Base-by-base conservation (phyloP, 2,329 filamentous ascomycete species). In the Ophiostoma perfectum region DNA sequence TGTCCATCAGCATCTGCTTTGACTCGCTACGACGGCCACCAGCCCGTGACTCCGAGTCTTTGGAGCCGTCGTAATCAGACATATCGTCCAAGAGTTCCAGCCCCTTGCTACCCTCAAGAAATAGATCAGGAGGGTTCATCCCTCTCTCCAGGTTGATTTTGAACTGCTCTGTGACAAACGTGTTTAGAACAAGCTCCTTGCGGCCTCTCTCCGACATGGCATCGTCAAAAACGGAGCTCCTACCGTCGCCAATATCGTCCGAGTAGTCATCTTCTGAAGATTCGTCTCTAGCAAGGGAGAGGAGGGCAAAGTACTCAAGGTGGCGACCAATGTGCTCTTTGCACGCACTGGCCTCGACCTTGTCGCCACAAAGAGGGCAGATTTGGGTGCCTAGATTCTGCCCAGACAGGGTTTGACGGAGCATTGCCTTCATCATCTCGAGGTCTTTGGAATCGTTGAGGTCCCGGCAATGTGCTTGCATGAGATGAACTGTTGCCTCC, bases 131-230 rank as follows among this genome's bases (percentile, higher is more conserved):
- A 0, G 70, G 69, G 38, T 70, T 67, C 9, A 68, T 60, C 0
- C 69, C 70, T n/a, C 70, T 45, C 39, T 71, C 68, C 18, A 72
- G 58, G 18, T 72, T 69, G 49, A 72, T 49, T 8, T 71, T 68
- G 65, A 71, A 71, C 67, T 72, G 70, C 42, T 72, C 70, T 12
- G 64, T 55, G n/a, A 71, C 70, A 67, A 72, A 72, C 2, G 70
- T 66, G 52, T 69, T 69, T 11, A 72, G 66, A 4, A 72, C 70
- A 45, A 67, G 49, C 62, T 72, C 70, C 11, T 71, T 72, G 12
- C 70, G 67, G 0, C 70, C 70, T 3, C 69, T 68, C 6, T 71
- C 70, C 1, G 70, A 72, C 68, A 72, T 71, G n/a, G 64, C 64
- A 36, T 72, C 70, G 45, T 70, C 66, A 14, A 18, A 38, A 5